These are phyloP conservation scores for Ophiostoma triangulosporum DNA, from an alignment of 2,329 filamentous ascomycete species.

Conservation along the genomic window DNA sequence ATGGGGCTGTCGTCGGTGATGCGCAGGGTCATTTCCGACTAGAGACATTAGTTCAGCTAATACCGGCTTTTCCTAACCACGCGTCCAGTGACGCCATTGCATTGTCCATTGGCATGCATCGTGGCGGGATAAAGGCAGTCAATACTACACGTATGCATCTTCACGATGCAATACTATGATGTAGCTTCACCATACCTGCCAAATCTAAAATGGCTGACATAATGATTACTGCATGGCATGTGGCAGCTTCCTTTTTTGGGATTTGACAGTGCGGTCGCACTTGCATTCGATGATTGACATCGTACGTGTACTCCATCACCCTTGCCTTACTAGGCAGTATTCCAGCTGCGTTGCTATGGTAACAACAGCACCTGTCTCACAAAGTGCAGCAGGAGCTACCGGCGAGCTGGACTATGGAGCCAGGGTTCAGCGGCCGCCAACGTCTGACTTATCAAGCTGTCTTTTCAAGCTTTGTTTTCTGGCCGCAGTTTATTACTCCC, in stretches of 20 bases:
- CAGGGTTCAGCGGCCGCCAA: too few species aligned
- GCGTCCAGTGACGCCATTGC: neutral
- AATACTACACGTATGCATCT: too few species aligned
- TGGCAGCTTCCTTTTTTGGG: neutral
- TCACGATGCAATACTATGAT: too few species aligned
- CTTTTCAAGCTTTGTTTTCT: neutral
- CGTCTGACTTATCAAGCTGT: too few species aligned
- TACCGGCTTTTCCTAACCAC: neutral
- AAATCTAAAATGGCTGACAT: conserved; percentile 2
- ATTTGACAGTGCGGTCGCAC: neutral
- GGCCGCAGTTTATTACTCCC: neutral
- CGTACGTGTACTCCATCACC: neutral
- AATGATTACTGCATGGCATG: neutral
- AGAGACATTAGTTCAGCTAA: neutral
- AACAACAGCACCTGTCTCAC: conserved; percentile 4
- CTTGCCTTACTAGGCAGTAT: conserved; percentile 1
- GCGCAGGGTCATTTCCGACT: neutral
- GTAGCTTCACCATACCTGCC: neutral
- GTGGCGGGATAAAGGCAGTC: neutral
- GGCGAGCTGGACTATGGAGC: neutral
- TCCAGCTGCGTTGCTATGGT: conserved; percentile 5
- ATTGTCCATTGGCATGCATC: neutral
- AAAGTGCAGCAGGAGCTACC: neutral
- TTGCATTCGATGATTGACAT: neutral
- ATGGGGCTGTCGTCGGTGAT: neutral